Percentiles rank a stretch among this genome's conserved stretches.
Conservation (phyloP, 805 yeast species). For the Yarrowia sp. region DNA sequence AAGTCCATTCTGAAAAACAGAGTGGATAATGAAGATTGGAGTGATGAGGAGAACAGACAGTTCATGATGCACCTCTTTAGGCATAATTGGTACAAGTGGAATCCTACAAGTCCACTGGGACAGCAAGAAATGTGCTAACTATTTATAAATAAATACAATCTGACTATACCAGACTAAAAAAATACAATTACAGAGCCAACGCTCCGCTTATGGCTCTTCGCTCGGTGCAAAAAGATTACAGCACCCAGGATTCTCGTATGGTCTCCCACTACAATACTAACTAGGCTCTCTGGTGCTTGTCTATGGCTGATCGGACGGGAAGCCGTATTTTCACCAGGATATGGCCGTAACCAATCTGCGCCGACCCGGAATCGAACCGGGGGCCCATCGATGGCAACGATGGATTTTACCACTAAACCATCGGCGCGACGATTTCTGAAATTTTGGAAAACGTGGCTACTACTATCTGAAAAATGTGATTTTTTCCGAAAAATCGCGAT, state of each 20-base stretch:
- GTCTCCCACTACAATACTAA: constrained; percentile 27
- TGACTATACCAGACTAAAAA: neutral
- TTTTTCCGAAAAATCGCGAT: neutral
- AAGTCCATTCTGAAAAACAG: too few species aligned
- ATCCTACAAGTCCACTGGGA: too few species aligned
- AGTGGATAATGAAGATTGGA: too few species aligned
- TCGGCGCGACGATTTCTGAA: constrained; percentile 21
- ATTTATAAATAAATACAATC: too few species aligned
- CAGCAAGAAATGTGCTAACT: too few species aligned
- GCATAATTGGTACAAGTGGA: too few species aligned
- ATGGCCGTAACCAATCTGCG: constrained; percentile 26
- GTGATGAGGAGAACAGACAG: too few species aligned
- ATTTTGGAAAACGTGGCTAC: neutral
- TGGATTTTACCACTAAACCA: constrained; percentile 27
- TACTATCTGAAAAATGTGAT: neutral
- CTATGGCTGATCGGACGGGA: constrained; percentile 27
- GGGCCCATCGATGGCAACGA: constrained; percentile 28
- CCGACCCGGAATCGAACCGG: constrained; percentile 28
- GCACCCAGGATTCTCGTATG: constrained; percentile 27
- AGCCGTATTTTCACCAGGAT: constrained; percentile 27
- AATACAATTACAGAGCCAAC: neutral
- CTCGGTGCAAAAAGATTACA: neutral
- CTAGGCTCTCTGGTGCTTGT: constrained; percentile 27
- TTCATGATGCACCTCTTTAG: too few species aligned
- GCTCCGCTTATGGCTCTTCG: neutral